Base-by-base conservation (phyloP, 1,284 basidiomycete species). In the Laetiporus sulphureus region DNA sequence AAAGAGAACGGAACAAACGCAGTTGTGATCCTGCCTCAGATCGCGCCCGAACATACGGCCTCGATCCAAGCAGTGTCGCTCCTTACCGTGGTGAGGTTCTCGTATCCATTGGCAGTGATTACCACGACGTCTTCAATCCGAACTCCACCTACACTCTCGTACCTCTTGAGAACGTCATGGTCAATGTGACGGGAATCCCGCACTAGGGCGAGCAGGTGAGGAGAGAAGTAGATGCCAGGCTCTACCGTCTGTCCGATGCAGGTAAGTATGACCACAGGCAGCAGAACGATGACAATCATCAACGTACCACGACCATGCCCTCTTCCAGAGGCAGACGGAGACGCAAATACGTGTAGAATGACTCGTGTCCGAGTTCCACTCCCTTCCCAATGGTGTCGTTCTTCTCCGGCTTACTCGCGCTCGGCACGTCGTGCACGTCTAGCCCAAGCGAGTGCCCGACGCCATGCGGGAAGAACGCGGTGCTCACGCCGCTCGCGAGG, bases 401-500 rank as follows among this genome's bases (percentile, higher is more conserved):
- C 4, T 64, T 59, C 12, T 48, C 54, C 1, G 86, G 85, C 53
- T 79, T 83, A 52, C 80, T 83, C 16, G 82, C 81, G 34, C 72
- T 77, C 1, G 87, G 84, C 1, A 84, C 84, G 55, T 90, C 92
- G 56, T 92, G 91, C 4, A 93, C 90, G 60, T 95, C 91, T 58
- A 94, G 69, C 5, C 91, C 91, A 30, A 94, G 68, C 16, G 85
- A 86, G 60, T 94, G 92, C 1, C 91, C 89, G 32, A 95, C 68
- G 5, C 91, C 92, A 56, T 95, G 92, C 8, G 91, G 91, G 73
- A 89, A 94, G 71, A 95, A 95, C 0, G 88, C 86, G 1, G 80
- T 69, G 45, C 83, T 83, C 32, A 90, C 63, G 0, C 91, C 91
- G 3, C 79, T 81, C 19, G 73, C 73, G 5, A 94, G 67, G 40